Percentiles rank a stretch among this genome's conserved stretches.
Evolutionary conservation across 2,329 filamentous ascomycete genomes (phyloP).

Genomic region (Hypoxylon sp.): DNA sequence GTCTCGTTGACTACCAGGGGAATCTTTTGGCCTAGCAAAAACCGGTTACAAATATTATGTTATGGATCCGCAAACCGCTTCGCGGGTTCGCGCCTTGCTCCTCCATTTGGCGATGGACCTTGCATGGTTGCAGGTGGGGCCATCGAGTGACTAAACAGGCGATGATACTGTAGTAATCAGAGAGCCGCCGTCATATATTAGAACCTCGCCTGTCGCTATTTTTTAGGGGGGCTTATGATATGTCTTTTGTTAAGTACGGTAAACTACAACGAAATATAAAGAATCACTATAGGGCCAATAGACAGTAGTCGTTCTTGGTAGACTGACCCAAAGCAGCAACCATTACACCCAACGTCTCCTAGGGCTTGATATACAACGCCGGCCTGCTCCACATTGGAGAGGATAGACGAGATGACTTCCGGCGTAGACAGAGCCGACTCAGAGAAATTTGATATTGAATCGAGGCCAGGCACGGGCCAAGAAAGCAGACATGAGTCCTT

Average conservation of each 20-base stretch:
- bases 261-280: neutral
- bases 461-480: conserved; percentile 3
- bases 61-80: conserved; percentile 26
- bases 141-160: conserved; percentile 22
- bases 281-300: neutral
- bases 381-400: conserved; percentile 12
- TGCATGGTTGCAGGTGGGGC: conserved; percentile 21
- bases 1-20: conserved; percentile 26
- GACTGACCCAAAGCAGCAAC: neutral
- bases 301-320: neutral
- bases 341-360: conserved; percentile 5
- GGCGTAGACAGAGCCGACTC: conserved; percentile 19
- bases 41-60: conserved; percentile 4
- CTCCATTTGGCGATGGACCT: conserved; percentile 1
- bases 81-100: conserved; percentile 24
- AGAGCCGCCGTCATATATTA: conserved; percentile 5
- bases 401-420: conserved; percentile 25
- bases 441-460: conserved; percentile 36
- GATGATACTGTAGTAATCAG: conserved; percentile 15
- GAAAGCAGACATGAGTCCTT: conserved; percentile 13
- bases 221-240: too few species aligned
- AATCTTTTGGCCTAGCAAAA: conserved; percentile 39
- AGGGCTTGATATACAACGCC: neutral
- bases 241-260: conserved; percentile 7
- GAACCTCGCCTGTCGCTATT: conserved; percentile 15